Percentiles rank a stretch among this genome's conserved stretches.
These are phyloP conservation scores for Ceratobasidium sp. DNA, from an alignment of 1,284 basidiomycete genomes.

Conservation along the genomic window DNA sequence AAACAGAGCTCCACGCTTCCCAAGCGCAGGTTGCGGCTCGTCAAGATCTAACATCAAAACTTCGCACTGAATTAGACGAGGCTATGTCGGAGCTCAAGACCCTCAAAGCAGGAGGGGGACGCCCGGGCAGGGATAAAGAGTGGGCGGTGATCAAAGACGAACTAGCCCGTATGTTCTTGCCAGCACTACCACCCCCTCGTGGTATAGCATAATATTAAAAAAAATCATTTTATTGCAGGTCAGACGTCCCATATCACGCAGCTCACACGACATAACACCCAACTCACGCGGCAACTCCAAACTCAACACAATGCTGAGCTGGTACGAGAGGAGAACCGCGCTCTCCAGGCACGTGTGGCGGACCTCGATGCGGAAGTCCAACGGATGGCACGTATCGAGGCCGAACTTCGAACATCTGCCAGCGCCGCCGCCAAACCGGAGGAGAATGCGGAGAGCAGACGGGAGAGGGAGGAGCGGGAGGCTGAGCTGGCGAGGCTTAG, in stretches of 20 bases:
- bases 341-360: constrained; percentile 55
- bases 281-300: constrained; percentile 41
- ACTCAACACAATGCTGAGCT: constrained; percentile 67
- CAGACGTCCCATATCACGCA: constrained; percentile 43
- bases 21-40: constrained; percentile 26
- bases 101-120: constrained; percentile 63
- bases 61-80: constrained; percentile 24
- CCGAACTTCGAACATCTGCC: constrained; percentile 19
- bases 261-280: constrained; percentile 37
- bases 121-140: constrained; percentile 63
- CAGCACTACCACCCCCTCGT: no score
- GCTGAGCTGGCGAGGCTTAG: constrained; percentile 70
- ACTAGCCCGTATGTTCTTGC: constrained; percentile 36
- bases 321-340: constrained; percentile 78
- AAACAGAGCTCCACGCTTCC: constrained; percentile 20
- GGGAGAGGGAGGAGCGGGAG: constrained; percentile 68
- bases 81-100: constrained; percentile 3
- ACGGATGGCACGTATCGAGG: constrained; percentile 32
- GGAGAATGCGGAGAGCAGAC: constrained; percentile 64
- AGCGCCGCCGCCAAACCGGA: neutral
- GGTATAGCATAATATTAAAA: no score
- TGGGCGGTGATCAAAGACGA: constrained; percentile 41
- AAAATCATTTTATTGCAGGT: neutral
- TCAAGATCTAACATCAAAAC: constrained; percentile 16
- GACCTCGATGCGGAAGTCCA: constrained; percentile 35